Percentiles rank a stretch among this genome's conserved stretches.
These are phyloP conservation scores for Termitomyces sp. DNA, from an alignment of 768 basidiomycete species.

Conservation along the genomic window DNA sequence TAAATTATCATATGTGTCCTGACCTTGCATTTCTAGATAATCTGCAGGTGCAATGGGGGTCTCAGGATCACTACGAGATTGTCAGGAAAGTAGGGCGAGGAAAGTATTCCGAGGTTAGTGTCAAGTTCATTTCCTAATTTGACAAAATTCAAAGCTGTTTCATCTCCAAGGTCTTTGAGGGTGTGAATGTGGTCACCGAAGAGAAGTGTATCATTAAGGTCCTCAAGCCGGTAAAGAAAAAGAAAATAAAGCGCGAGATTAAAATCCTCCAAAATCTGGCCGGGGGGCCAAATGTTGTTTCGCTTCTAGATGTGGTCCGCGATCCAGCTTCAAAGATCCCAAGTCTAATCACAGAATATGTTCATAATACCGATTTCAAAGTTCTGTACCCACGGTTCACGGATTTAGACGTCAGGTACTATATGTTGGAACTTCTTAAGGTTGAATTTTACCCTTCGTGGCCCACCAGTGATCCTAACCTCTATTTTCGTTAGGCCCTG, in stretches of 20 bases:
- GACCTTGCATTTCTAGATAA: slow-evolving; percentile 56
- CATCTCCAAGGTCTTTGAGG: slow-evolving; percentile 74
- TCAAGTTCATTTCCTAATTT: slow-evolving; percentile 1
- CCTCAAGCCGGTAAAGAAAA: slow-evolving; percentile 98
- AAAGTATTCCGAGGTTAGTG: slow-evolving; percentile 85
- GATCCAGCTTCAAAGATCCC: slow-evolving; percentile 97
- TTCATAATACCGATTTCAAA: slow-evolving; percentile 98
- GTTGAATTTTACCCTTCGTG: slow-evolving; percentile 27
- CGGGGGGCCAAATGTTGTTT: slow-evolving; percentile 92
- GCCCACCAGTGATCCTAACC: slow-evolving; percentile 6
- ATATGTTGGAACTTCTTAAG: slow-evolving; percentile 96
- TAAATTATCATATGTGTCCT: slow-evolving; percentile 12
- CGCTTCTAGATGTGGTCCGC: slow-evolving; percentile 90
- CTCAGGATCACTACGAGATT: slow-evolving; percentile 97
- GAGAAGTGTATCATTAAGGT: slow-evolving; percentile 99
- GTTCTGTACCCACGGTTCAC: slow-evolving; percentile 92
- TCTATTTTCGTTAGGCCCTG: slow-evolving; percentile 53
- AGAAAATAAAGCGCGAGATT: slow-evolving; percentile 99
- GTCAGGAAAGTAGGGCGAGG: slow-evolving; percentile 94
- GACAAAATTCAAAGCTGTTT: slow-evolving; percentile 8
- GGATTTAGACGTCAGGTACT: slow-evolving; percentile 93
- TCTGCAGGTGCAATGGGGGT: slow-evolving; percentile 95
- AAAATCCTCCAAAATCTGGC: slow-evolving; percentile 97
- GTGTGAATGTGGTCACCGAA: slow-evolving; percentile 84
- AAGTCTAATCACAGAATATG: slow-evolving; percentile 94